A percentile compares a stretch with the other conserved stretches of the same genome.
phyloP scores from a whole-genome alignment of 1,139 yeast genomes.

The Taphrina flavorubra region DNA sequence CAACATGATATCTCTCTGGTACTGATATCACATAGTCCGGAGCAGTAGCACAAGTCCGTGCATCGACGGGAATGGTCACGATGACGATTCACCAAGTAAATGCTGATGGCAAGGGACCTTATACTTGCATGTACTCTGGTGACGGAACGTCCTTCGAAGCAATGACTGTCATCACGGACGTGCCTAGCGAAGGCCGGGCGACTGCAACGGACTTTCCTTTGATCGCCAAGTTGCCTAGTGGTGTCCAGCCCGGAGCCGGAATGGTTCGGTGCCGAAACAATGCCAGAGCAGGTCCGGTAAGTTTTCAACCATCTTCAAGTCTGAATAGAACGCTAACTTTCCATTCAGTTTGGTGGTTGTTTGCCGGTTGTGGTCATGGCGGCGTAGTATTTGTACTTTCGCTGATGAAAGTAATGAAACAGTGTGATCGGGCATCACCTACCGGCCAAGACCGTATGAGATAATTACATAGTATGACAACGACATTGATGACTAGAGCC shows the following conservation, averaged over 20 bases:
- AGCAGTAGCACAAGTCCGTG: constrained; percentile 18
- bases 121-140: constrained; percentile 15
- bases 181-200: constrained; percentile 28
- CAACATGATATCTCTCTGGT: neutral
- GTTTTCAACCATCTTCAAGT: neutral
- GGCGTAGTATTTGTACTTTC: neutral
- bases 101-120: constrained; percentile 37
- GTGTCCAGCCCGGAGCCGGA: constrained; percentile 20
- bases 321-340: neutral
- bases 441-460: too few species aligned
- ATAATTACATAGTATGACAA: too few species aligned
- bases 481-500: too few species aligned
- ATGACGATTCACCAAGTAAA: constrained; percentile 36
- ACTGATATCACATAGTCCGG: constrained; percentile 4
- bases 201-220: constrained; percentile 30
- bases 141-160: constrained; percentile 16
- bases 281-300: constrained; percentile 30
- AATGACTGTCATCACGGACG: constrained; percentile 23
- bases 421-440: constrained; percentile 4
- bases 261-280: constrained; percentile 24
- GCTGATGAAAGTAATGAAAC: neutral
- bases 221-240: constrained; percentile 12
- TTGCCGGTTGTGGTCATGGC: constrained; percentile 11
- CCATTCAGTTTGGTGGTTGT: constrained; percentile 24
- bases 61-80: constrained; percentile 7